Evolutionary conservation across 805 yeast species (phyloP).

Genomic region (Yarrowia osloensis): DNA sequence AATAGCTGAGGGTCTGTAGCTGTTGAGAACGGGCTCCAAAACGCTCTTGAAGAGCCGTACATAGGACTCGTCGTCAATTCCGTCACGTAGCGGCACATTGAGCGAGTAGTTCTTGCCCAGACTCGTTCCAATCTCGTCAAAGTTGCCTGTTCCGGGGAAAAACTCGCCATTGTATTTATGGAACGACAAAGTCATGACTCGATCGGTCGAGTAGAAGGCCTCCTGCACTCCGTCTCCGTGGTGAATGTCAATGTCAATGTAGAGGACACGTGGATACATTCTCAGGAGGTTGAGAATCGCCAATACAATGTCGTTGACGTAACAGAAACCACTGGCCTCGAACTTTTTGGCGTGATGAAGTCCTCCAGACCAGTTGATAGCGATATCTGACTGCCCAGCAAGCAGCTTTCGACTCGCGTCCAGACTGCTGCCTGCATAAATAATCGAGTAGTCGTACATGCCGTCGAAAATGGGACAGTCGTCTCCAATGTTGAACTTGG

Average conservation of each 20-base stretch:
- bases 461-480: constrained; percentile 97
- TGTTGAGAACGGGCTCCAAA: constrained; percentile 83
- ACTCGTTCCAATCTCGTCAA: constrained; percentile 81
- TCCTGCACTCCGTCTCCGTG: constrained; percentile 97
- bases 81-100: constrained; percentile 86
- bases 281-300: constrained; percentile 78
- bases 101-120: constrained; percentile 80
- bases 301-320: constrained; percentile 84
- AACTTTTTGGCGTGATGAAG: constrained; percentile 89
- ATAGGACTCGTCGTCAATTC: constrained; percentile 88
- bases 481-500: constrained; percentile 85
- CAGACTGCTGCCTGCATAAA: constrained; percentile 85
- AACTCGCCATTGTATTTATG: constrained; percentile 88
- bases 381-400: constrained; percentile 83
- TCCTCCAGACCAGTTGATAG: constrained; percentile 93
- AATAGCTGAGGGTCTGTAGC: constrained; percentile 91
- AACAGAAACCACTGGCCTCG: constrained; percentile 90
- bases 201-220: constrained; percentile 86
- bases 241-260: constrained; percentile 87
- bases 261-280: constrained; percentile 81
- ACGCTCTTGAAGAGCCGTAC: constrained; percentile 63
- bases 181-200: constrained; percentile 88
- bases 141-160: constrained; percentile 91
- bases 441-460: constrained; percentile 82
- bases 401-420: constrained; percentile 86